Evolutionary conservation across 2,329 filamentous ascomycete species (phyloP), one percentile per base, ranked within the genome.

Genomic region (Grosmannia penicillata): DNA sequence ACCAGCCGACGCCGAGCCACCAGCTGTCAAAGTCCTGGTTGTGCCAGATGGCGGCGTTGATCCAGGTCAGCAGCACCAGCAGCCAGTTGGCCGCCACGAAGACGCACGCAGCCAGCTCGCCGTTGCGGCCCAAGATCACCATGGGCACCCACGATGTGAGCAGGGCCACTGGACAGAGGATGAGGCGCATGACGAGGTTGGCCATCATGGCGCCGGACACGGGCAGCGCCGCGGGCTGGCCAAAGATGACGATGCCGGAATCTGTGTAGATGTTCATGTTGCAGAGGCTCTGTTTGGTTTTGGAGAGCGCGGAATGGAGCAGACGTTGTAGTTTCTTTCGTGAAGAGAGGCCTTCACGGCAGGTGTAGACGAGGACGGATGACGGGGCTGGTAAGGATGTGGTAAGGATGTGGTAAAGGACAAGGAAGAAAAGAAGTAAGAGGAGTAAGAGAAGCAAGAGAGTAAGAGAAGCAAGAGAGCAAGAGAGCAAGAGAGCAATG

Each of bases 21-120:
- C 71, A 75, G 25, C 43, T 44, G 24, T 47, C 48, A 41, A 66
- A 61, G 49, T 73, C 53, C 49, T 75, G 59, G 48, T 65, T 52
- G 42, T 55, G 61, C 72, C 72, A 76, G 44, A 72, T 57, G 21
- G 70, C 55, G 1, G 68, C 54, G 52, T 68, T 69, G 55, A 68
- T 23, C 38, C 68, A 51, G 34, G 63, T 66, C 38, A 65, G 49
- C 30, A 65, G n/a, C 53, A 72, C 72, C 48, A 61, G 49, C 37
- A 67, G 18, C 40, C 62, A 55, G 43, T 66, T 56, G 39, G 56
- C 60, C 48, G 54, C 38, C 45, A 72, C 64, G 46, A 72, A 60
- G 37, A 70, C 54, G 42, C 60, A 56, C 27, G 67, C 70, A 2
- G 68, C 63, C 41, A 74, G 61, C 50, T 75, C 71, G 18, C 68